These are phyloP conservation scores for Penicillium brevicompactum DNA, from an alignment of 2,329 filamentous ascomycete genomes.

Conservation along the genomic window DNA sequence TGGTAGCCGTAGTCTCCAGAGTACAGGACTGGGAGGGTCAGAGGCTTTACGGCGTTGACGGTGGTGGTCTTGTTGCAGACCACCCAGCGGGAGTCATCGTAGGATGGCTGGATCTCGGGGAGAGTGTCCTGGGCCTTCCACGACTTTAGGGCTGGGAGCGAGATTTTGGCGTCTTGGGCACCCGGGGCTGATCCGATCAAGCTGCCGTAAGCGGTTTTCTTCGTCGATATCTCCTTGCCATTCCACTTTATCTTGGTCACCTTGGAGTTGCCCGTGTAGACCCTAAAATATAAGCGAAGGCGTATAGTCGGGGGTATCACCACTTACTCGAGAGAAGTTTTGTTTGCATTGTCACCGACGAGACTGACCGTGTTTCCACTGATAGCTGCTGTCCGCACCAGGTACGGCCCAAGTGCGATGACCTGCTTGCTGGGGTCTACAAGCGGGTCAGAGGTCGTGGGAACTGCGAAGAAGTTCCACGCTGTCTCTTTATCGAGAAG, in stretches of 20 bases:
- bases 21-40: slow-evolving; percentile 57
- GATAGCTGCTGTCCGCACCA: slow-evolving; percentile 46
- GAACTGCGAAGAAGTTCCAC: slow-evolving; percentile 60
- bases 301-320: no score
- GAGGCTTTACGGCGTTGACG: slow-evolving; percentile 47
- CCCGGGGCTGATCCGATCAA: slow-evolving; percentile 46
- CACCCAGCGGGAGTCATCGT: slow-evolving; percentile 56
- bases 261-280: slow-evolving; percentile 44
- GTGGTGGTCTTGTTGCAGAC: slow-evolving; percentile 54
- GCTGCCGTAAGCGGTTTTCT: slow-evolving; percentile 49
- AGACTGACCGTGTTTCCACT: slow-evolving; percentile 38
- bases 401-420: slow-evolving; percentile 48
- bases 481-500: slow-evolving; percentile 57
- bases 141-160: slow-evolving; percentile 46
- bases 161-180: slow-evolving; percentile 42
- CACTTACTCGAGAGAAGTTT: slow-evolving; percentile 43
- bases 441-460: slow-evolving; percentile 49
- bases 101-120: slow-evolving; percentile 49
- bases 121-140: slow-evolving; percentile 57
- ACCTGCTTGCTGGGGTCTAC: slow-evolving; percentile 51
- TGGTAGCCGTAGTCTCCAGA: slow-evolving; percentile 59
- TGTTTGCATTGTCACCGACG: slow-evolving; percentile 45
- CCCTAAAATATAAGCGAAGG: slow-evolving; percentile 16
- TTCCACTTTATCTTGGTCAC: slow-evolving; percentile 52
- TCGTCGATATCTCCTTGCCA: slow-evolving; percentile 39